These are phyloP conservation scores for Euryodendron excelsum DNA, from an alignment of 148 eudicot genomes.

Conservation along the genomic window DNA sequence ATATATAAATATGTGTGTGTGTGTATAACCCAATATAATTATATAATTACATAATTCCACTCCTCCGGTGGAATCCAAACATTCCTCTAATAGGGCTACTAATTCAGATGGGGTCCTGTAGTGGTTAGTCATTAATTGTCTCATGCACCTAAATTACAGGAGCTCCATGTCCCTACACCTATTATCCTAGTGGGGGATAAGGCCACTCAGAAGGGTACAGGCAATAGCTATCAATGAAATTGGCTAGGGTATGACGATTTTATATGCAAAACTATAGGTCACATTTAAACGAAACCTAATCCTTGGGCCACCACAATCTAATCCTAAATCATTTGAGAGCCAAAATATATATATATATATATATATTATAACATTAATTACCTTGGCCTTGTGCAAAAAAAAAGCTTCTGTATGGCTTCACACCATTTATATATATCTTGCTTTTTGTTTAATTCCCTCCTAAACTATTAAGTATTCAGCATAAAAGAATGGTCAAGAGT, in stretches of 20 bases:
- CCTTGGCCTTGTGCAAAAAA: neutral
- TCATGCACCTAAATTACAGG: neutral
- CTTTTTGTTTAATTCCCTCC: neutral
- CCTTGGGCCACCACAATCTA: neutral
- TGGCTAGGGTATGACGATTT: neutral
- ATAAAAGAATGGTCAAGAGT: too few relatives aligned
- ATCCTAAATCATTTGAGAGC: neutral
- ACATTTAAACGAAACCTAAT: neutral
- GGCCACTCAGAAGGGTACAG: neutral
- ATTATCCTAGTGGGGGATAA: neutral
- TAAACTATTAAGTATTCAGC: too few relatives aligned
- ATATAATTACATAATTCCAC: too few relatives aligned
- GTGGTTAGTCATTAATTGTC: neutral
- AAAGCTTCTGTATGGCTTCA: neutral
- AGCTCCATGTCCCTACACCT: neutral
- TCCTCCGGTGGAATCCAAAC: neutral
- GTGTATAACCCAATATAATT: too few relatives aligned
- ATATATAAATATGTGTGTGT: too few relatives aligned
- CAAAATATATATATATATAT: neutral
- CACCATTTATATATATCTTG: neutral
- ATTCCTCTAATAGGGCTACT: neutral
- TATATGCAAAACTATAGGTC: too few relatives aligned
- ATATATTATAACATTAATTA: neutral
- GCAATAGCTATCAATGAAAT: neutral
- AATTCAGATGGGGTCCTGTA: neutral